Conservation (phyloP, 441 rosid genomes). For the Populus tomentosa region DNA sequence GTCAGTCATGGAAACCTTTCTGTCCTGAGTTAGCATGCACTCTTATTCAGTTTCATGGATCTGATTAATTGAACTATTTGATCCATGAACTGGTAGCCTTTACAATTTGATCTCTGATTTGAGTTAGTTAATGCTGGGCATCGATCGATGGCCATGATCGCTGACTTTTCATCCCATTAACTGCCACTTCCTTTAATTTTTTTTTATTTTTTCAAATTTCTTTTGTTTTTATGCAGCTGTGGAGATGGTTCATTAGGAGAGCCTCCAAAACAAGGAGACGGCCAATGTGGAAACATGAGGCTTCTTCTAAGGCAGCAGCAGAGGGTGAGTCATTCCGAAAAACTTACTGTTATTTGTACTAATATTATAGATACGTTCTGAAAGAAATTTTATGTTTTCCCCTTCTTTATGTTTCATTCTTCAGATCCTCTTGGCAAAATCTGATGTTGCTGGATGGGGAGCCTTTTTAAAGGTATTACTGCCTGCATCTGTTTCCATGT, state of each 20-base stretch:
- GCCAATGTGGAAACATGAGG: slow-evolving; percentile 85
- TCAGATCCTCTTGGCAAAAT: slow-evolving; percentile 74
- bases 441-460: slow-evolving; percentile 96
- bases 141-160: not conserved
- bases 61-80: slow-evolving; percentile 1
- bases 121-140: not conserved
- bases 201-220: not conserved
- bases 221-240: slow-evolving; percentile 45
- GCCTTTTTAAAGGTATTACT: slow-evolving; percentile 69
- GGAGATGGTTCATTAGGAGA: slow-evolving; percentile 77
- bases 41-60: not conserved
- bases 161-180: not conserved
- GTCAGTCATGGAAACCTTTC: not conserved
- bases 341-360: not conserved
- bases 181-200: not conserved
- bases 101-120: not conserved
- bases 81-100: not conserved
- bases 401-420: slow-evolving; percentile 7
- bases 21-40: not conserved
- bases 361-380: slow-evolving; percentile 1
- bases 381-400: slow-evolving; percentile 7
- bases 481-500: not conserved
- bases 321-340: slow-evolving; percentile 42
- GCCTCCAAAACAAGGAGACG: slow-evolving; percentile 61
- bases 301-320: slow-evolving; percentile 76